These are phyloP conservation scores for Prunus armeniaca DNA, from an alignment of 306 rosid species.

Conservation along the genomic window DNA sequence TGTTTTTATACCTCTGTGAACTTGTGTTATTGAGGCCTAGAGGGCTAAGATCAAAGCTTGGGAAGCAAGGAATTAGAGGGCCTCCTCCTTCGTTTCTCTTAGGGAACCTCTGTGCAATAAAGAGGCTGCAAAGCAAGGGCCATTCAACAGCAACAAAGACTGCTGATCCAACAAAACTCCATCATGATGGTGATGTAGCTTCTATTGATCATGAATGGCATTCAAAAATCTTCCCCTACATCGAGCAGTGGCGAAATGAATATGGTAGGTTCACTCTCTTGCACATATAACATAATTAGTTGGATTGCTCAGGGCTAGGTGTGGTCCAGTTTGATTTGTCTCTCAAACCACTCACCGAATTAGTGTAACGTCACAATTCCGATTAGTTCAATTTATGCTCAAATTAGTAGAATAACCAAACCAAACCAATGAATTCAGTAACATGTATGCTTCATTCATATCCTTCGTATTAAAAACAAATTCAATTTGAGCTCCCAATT, in stretches of 20 bases:
- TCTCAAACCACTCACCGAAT: no score
- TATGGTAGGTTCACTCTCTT: conserved; percentile 35
- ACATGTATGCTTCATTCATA: no score
- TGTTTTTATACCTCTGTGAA: conserved; percentile 19
- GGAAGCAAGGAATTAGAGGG: conserved; percentile 57
- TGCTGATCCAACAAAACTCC: not conserved
- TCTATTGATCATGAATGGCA: conserved; percentile 46
- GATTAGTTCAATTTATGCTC: no score
- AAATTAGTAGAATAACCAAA: no score
- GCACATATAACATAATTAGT: not conserved
- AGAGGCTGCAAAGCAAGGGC: conserved; percentile 21
- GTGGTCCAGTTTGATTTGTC: no score
- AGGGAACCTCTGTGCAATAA: conserved; percentile 54
- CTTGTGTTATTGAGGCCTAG: conserved; percentile 36
- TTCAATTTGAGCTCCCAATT: no score
- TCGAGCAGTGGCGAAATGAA: conserved; percentile 44
- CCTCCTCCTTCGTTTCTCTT: conserved; percentile 49
- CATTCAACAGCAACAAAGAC: not conserved
- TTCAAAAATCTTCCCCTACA: conserved; percentile 42
- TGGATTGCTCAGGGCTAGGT: no score
- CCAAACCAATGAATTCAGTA: no score
- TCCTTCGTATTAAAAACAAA: no score
- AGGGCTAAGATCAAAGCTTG: conserved; percentile 47
- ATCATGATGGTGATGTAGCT: not conserved
- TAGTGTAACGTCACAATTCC: no score